A percentile compares a stretch with the other conserved stretches of the same genome.
Evolutionary conservation across 1,139 yeast species (phyloP).

Genomic region (Hyphopichia fennica): DNA sequence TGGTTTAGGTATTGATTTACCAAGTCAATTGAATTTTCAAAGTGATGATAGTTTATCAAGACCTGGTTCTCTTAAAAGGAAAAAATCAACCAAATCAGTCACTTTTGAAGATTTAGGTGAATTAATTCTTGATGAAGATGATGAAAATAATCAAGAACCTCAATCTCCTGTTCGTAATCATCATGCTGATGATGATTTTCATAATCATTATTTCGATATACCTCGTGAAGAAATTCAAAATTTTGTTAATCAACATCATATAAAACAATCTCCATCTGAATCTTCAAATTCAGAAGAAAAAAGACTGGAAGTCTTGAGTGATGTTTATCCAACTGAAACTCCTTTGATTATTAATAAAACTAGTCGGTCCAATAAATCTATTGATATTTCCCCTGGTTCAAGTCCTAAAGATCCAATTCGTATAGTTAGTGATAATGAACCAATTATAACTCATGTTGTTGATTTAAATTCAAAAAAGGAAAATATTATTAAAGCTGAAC

Average conservation of each 20-base stretch:
- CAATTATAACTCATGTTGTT: conserved; percentile 1
- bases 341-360: conserved; percentile 37
- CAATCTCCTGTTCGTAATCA: conserved; percentile 8
- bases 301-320: conserved; percentile 44
- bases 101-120: conserved; percentile 41
- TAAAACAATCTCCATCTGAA: conserved; percentile 4
- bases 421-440: conserved; percentile 2
- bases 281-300: conserved; percentile 23
- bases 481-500: background rate
- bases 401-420: conserved; percentile 2
- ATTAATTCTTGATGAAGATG: conserved; percentile 26
- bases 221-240: conserved; percentile 17
- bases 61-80: conserved; percentile 20
- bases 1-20: conserved; percentile 5
- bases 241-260: conserved; percentile 5
- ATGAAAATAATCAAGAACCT: conserved; percentile 15
- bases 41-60: conserved; percentile 6
- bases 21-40: conserved; percentile 15
- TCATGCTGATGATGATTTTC: conserved; percentile 16
- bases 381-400: background rate
- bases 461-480: background rate
- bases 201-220: conserved; percentile 21
- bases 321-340: conserved; percentile 35
- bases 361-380: background rate
- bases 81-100: conserved; percentile 34